Conservation (phyloP, 2,329 filamentous ascomycete species). For the Byssochlamys sp. region DNA sequence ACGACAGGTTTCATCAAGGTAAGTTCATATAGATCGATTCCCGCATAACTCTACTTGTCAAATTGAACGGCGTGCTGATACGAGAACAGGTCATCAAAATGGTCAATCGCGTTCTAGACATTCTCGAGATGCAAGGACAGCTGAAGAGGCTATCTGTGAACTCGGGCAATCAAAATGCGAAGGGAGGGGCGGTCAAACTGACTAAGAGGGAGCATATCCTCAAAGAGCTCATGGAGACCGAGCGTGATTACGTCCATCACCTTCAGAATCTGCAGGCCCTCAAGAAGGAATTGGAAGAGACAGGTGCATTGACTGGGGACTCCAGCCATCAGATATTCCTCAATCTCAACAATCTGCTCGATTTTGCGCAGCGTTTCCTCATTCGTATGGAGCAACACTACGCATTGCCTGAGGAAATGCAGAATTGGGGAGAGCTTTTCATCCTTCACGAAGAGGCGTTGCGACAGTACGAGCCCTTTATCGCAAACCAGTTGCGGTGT, state of each 20-base stretch:
- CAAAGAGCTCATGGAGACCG: constrained; percentile 82
- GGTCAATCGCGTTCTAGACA: constrained; percentile 83
- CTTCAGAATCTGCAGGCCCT: constrained; percentile 85
- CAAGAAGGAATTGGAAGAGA: constrained; percentile 81
- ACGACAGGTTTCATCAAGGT: constrained; percentile 97
- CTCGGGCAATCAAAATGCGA: constrained; percentile 35
- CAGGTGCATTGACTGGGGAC: constrained; percentile 78
- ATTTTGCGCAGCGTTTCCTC: constrained; percentile 88
- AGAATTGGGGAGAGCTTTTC: constrained; percentile 94
- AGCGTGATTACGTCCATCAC: constrained; percentile 96
- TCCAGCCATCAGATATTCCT: constrained; percentile 89
- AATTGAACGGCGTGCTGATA: background rate
- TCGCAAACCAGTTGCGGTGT: constrained; percentile 88
- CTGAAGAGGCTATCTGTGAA: constrained; percentile 54
- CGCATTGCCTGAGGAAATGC: constrained; percentile 61
- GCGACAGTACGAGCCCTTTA: constrained; percentile 90
- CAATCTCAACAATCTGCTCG: constrained; percentile 86
- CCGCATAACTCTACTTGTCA: background rate
- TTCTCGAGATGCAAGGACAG: constrained; percentile 67
- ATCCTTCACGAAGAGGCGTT: constrained; percentile 76
- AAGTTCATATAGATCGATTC: constrained; percentile 13
- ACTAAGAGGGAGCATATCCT: constrained; percentile 79
- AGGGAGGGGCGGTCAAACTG: constrained; percentile 45
- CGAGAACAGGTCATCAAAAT: constrained; percentile 65
- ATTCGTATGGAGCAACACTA: constrained; percentile 95